Percentiles rank a stretch among this genome's conserved stretches.
Evolutionary conservation across 345 rosid species (phyloP).

Genomic region (Moringa oleifera): DNA sequence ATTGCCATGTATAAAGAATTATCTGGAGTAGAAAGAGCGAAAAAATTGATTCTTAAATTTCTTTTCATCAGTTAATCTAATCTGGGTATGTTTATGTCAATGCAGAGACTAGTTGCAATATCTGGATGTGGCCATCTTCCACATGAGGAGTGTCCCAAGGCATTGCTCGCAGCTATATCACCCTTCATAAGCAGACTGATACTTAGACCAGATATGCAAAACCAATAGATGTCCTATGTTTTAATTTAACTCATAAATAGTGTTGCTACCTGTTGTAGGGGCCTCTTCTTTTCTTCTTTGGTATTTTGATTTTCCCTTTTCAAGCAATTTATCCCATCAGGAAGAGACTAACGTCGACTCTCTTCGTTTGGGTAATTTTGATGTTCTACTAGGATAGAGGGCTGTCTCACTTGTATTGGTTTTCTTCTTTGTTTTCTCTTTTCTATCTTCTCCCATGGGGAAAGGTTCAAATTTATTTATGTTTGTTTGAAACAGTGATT

Average conservation of each 20-base stretch:
- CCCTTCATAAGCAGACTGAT: constrained; percentile 76
- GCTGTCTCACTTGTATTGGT: constrained; percentile 26
- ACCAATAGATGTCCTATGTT: constrained; percentile 32
- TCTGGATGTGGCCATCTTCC: constrained; percentile 98
- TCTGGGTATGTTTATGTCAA: constrained; percentile 5
- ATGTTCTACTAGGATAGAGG: constrained; percentile 24
- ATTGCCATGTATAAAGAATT: too few relatives aligned
- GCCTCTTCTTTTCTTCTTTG: not conserved
- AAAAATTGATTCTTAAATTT: too few relatives aligned
- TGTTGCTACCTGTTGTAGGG: constrained; percentile 22
- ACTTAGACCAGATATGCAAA: constrained; percentile 38
- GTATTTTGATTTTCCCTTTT: too few relatives aligned
- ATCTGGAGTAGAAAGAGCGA: too few relatives aligned
- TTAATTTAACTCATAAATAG: constrained; percentile 19
- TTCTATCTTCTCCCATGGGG: not conserved
- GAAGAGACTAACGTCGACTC: constrained; percentile 22
- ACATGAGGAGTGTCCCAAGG: constrained; percentile 95
- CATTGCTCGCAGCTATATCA: constrained; percentile 74
- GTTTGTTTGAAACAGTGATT: constrained; percentile 10
- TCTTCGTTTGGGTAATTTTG: constrained; percentile 36
- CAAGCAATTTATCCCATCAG: constrained; percentile 19
- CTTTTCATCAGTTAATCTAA: not conserved
- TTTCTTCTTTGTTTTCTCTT: not conserved
- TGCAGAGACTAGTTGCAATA: constrained; percentile 93
- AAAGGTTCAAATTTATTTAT: not conserved